These are phyloP conservation scores for Vicia villosa DNA, from an alignment of 306 rosid species.

Conservation along the genomic window DNA sequence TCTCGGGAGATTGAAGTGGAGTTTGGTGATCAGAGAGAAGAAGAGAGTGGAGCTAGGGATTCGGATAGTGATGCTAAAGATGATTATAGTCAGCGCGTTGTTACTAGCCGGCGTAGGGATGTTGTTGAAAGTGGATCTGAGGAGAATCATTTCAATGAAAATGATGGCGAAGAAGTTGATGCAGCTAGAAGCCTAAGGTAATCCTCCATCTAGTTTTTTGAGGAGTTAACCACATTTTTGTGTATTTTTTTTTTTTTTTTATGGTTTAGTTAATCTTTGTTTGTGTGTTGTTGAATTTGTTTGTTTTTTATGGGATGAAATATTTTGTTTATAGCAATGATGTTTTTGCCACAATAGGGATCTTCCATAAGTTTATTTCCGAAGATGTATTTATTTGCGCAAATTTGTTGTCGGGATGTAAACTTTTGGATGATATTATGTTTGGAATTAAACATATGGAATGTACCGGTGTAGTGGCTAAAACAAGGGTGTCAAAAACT, in stretches of 20 bases:
- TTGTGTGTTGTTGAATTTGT: background rate
- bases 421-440: background rate
- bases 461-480: background rate
- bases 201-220: background rate
- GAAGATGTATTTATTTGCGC: background rate
- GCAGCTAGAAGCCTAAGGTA: slow-evolving; percentile 74
- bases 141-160: slow-evolving; percentile 65
- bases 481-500: background rate
- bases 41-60: slow-evolving; percentile 80
- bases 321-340: background rate
- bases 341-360: background rate
- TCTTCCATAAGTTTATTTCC: background rate
- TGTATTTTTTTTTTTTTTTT: background rate
- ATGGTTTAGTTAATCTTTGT: background rate
- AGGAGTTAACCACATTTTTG: background rate
- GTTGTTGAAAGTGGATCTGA: slow-evolving; percentile 86
- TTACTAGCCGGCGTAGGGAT: slow-evolving; percentile 75
- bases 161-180: slow-evolving; percentile 74
- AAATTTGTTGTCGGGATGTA: background rate
- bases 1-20: slow-evolving; percentile 71
- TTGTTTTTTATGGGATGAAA: background rate
- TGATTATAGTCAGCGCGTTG: slow-evolving; percentile 66
- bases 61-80: slow-evolving; percentile 81
- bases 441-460: background rate
- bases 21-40: slow-evolving; percentile 70